Base-by-base conservation (phyloP, 1,284 basidiomycete genomes). In the Cystobasidium pallidum region DNA sequence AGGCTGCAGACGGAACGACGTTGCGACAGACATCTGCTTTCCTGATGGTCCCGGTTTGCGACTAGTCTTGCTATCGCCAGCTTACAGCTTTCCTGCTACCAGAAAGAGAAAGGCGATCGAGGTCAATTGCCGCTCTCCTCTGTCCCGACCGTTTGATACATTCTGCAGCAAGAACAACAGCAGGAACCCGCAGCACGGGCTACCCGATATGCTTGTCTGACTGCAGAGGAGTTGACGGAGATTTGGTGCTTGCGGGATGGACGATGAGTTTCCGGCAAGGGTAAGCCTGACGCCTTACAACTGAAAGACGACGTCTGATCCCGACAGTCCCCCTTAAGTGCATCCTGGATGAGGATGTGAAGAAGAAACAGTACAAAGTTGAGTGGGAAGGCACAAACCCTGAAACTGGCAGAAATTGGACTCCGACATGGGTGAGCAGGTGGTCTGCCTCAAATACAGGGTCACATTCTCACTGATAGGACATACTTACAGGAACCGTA, bases 341-440 rank as follows among this genome's bases (percentile, higher is more conserved):
- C 49, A 71, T 71, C 36, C 58, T 71, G 2, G 58, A 59, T n/a
- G 68, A 64, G 47, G 45, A 71, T 51, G 39, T 21, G 7, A 71
- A 64, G 36, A 71, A 57, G 30, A 17, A 43, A 24, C 19, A 26
- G 36, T 80, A 79, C 70, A 76, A 79, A 2, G 74, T 81, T 24
- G 52, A 77, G 43, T 81, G 80, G 80, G 73, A 64, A 28, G 80
- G 78, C 2, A 34, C 73, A 3, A 78, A 81, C 43, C 76, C 77
- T 13, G 57, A 55, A 0, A 79, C 76, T 10, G 77, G 77, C 0
- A 39, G 77, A 34, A 67, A 58, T 4, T 81, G 76, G 75, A 59
- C 68, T 36, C 77, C 78, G 2, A 75, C 76, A 1, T 81, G 80
- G 80, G 78, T 78, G 39, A 30, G 62, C 10, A 21, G 15, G 11